These are phyloP conservation scores for Russula griseocarnosa DNA, from an alignment of 768 basidiomycete genomes.

Conservation along the genomic window DNA sequence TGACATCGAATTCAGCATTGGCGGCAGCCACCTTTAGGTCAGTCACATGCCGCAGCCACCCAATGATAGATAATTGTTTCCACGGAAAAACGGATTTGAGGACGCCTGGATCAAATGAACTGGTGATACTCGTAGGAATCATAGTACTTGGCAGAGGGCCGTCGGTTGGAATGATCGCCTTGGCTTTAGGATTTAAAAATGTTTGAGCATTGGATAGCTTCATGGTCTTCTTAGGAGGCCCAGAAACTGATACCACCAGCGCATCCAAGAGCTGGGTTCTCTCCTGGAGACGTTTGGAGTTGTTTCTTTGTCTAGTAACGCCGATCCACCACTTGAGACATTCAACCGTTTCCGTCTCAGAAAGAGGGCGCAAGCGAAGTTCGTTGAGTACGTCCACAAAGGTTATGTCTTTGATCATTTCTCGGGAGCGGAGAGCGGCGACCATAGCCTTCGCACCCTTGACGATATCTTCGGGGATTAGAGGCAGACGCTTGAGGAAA, in stretches of 20 bases:
- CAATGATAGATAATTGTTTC: conserved; percentile 66
- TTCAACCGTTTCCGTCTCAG: conserved; percentile 67
- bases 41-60: conserved; percentile 72
- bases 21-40: conserved; percentile 42
- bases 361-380: conserved; percentile 64
- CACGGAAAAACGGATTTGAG: conserved; percentile 54
- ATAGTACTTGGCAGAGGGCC: conserved; percentile 73
- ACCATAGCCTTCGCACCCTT: conserved; percentile 56
- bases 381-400: conserved; percentile 82
- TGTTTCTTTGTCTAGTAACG: conserved; percentile 40
- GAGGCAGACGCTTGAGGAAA: conserved; percentile 76
- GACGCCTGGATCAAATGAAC: conserved; percentile 48
- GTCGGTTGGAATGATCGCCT: conserved; percentile 60
- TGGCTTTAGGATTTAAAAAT: conserved; percentile 62
- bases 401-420: conserved; percentile 66
- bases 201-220: conserved; percentile 64
- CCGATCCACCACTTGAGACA: conserved; percentile 80
- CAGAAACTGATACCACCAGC: conserved; percentile 52
- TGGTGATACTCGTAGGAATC: conserved; percentile 63
- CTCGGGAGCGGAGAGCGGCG: conserved; percentile 55
- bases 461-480: conserved; percentile 61
- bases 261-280: conserved; percentile 65
- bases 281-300: conserved; percentile 38
- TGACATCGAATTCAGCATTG: conserved; percentile 56
- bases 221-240: conserved; percentile 51